Evolutionary conservation across 1,284 basidiomycete genomes (phyloP).

Genomic region (Exobasidium rhododendri): DNA sequence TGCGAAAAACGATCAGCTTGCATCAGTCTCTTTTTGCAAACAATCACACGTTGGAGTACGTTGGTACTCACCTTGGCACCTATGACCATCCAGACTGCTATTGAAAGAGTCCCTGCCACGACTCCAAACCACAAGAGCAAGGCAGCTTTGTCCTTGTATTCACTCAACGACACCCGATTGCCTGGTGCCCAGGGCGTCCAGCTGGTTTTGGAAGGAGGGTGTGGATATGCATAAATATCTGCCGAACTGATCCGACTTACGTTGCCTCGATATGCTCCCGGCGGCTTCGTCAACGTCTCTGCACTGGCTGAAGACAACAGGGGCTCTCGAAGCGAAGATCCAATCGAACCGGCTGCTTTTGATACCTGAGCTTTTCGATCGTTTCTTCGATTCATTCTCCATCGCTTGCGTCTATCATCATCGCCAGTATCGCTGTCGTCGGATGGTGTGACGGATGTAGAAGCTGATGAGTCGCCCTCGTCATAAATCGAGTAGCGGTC

Average conservation of each 20-base stretch:
- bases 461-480: slow-evolving; percentile 3
- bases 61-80: slow-evolving; percentile 15
- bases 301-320: slow-evolving; percentile 2
- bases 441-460: not conserved
- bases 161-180: slow-evolving; percentile 8
- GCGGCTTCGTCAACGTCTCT: slow-evolving; percentile 1
- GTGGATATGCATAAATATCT: slow-evolving; percentile 17
- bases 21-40: no score
- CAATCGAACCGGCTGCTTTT: not conserved
- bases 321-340: slow-evolving; percentile 12
- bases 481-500: slow-evolving; percentile 15
- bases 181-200: slow-evolving; percentile 21
- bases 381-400: slow-evolving; percentile 9
- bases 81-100: slow-evolving; percentile 22
- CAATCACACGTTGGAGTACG: no score
- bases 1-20: no score
- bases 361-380: slow-evolving; percentile 1
- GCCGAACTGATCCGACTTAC: not conserved
- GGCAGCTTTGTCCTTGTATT: slow-evolving; percentile 42
- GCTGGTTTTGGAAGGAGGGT: slow-evolving; percentile 10
- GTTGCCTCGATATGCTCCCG: slow-evolving; percentile 9
- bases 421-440: slow-evolving; percentile 13
- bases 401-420: not conserved
- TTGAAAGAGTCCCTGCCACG: slow-evolving; percentile 25
- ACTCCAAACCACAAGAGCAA: slow-evolving; percentile 31